Base-by-base conservation (phyloP, 495 filamentous ascomycete genomes). In the Penicillium pulvis region DNA sequence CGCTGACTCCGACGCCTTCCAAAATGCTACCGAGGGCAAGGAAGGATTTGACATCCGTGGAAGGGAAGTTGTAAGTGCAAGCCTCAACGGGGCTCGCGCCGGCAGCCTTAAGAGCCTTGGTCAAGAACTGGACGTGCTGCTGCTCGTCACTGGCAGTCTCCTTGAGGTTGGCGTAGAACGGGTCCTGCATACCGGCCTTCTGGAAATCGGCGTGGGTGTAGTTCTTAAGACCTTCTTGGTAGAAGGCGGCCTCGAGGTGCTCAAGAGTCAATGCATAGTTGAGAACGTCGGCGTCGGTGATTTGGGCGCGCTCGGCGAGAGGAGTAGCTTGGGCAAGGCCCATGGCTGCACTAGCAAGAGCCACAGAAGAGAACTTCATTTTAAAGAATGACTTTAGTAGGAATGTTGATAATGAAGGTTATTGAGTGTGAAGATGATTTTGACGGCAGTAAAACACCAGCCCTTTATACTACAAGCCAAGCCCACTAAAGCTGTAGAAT, bases 51-150 rank as follows among this genome's bases (percentile, higher is more conserved):
- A 65, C 62, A 33, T 75, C 74, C 4, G 75, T 81, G 43, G 78
- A 66, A 16, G 79, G 79, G 66, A 88, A 88, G n/a, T 66, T 63
- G 62, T 89, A 89, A 6, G 66, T 79, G 74, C 85, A 87, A n/a
- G 72, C 72, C 19, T 66, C 71, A 1, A 86, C 82, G 4, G 85
- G 77, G 1, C 58, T 58, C 2, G 69, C 77, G 39, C 79, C 80
- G 46, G 78, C 76, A 23, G 75, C 76, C 62, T 62, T 73, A 36
- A 85, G 70, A 19, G 82, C 82, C 6, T 64, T 46, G 28, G 80
- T 80, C 16, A 88, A 68, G 64, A 88, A 86, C 11, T 69, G 54
- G 55, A 84, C 85, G 62, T 88, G 86, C 0, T 79, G 77, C 44
- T 67, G 72, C 64, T 89, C 86, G 63, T 87, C 83, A 0, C 57